Percentiles rank a stretch among this genome's conserved stretches.
These are phyloP conservation scores for Afroboletus lepidellus DNA, from an alignment of 1,284 basidiomycete species.

Conservation along the genomic window DNA sequence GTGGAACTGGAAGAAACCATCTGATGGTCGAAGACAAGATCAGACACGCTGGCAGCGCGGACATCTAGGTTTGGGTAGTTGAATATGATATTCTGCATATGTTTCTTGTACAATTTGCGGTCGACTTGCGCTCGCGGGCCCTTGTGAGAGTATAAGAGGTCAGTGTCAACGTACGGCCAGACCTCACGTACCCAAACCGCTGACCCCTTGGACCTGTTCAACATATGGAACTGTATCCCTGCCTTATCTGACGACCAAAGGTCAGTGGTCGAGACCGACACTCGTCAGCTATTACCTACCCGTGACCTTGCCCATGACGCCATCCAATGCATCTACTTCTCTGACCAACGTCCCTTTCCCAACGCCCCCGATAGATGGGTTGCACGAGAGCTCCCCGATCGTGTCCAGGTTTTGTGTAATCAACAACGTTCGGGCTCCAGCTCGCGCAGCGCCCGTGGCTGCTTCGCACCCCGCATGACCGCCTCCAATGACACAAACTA, in stretches of 20 bases:
- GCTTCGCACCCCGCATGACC: slow-evolving; percentile 93
- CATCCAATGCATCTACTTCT: slow-evolving; percentile 87
- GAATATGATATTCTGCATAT: slow-evolving; percentile 73
- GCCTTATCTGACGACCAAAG: slow-evolving; percentile 69
- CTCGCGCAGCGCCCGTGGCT: slow-evolving; percentile 79
- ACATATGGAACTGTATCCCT: slow-evolving; percentile 83
- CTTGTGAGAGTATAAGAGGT: slow-evolving; percentile 36
- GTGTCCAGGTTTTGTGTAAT: slow-evolving; percentile 80
- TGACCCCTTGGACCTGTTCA: slow-evolving; percentile 84
- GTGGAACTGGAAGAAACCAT: slow-evolving; percentile 29
- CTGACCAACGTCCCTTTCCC: slow-evolving; percentile 88
- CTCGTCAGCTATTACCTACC: slow-evolving; percentile 42
- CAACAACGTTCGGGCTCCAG: slow-evolving; percentile 77
- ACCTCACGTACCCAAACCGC: slow-evolving; percentile 73
- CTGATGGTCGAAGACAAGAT: slow-evolving; percentile 65
- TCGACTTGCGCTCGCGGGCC: slow-evolving; percentile 91
- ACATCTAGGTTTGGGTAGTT: slow-evolving; percentile 70
- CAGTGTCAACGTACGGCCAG: background rate
- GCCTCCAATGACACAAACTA: slow-evolving; percentile 87
- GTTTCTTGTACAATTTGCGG: slow-evolving; percentile 73
- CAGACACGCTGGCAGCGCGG: slow-evolving; percentile 74
- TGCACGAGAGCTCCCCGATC: slow-evolving; percentile 88
- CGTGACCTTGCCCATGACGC: slow-evolving; percentile 73
- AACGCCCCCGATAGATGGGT: slow-evolving; percentile 86
- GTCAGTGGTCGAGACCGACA: background rate